Percentiles rank a stretch among this genome's conserved stretches.
Conservation (phyloP, 805 yeast species). For the Barnettozyma pratensis region DNA sequence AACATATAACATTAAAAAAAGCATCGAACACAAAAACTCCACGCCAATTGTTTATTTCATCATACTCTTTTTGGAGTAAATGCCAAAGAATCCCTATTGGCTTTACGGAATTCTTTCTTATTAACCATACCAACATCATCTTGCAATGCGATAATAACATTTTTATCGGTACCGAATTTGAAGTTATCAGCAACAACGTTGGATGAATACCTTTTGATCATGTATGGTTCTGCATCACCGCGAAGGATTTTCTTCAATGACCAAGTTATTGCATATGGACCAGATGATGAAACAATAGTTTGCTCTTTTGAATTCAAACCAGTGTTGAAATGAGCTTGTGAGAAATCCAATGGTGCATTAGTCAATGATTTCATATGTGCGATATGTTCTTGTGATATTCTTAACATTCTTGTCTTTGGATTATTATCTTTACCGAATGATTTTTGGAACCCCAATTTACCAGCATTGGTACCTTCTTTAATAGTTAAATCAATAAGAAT, state of each 20-base stretch:
- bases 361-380: slow-evolving; percentile 53
- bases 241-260: slow-evolving; percentile 53
- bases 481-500: slow-evolving; percentile 64
- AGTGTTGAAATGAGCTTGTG: slow-evolving; percentile 73
- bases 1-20: background rate
- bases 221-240: slow-evolving; percentile 51
- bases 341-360: slow-evolving; percentile 48
- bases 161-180: slow-evolving; percentile 64
- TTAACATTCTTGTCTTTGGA: slow-evolving; percentile 65
- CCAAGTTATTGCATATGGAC: slow-evolving; percentile 84
- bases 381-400: slow-evolving; percentile 66
- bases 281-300: slow-evolving; percentile 69
- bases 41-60: background rate
- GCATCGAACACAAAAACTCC: background rate
- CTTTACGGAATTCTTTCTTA: slow-evolving; percentile 52
- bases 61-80: slow-evolving; percentile 12
- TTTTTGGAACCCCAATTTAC: slow-evolving; percentile 57
- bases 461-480: slow-evolving; percentile 55
- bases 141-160: slow-evolving; percentile 67
- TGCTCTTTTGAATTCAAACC: slow-evolving; percentile 62
- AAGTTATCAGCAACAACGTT: slow-evolving; percentile 74
- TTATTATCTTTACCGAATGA: slow-evolving; percentile 59
- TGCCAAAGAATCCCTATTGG: slow-evolving; percentile 44
- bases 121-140: slow-evolving; percentile 73
- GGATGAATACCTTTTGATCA: slow-evolving; percentile 56